These are phyloP conservation scores for Canna indica DNA, from an alignment of 176 grass and related monocot species.

Conservation along the genomic window DNA sequence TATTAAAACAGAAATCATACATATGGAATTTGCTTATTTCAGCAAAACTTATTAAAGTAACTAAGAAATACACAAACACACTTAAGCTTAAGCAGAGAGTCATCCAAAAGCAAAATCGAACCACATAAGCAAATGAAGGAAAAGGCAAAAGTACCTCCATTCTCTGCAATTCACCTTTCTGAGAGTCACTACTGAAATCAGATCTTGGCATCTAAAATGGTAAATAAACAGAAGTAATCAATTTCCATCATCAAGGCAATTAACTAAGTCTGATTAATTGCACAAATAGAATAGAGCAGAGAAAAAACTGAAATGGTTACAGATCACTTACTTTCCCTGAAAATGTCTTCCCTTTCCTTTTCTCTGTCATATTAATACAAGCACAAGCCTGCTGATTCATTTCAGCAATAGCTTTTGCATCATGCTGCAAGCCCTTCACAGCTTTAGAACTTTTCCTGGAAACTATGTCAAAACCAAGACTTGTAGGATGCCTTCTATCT, in stretches of 20 bases:
- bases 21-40: not conserved
- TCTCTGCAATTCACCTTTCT: conserved; percentile 38
- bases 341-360: conserved; percentile 59
- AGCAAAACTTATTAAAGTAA: not conserved
- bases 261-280: not conserved
- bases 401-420: conserved; percentile 57
- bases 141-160: conserved; percentile 25
- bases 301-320: conserved; percentile 1
- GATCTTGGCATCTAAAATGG: conserved; percentile 38
- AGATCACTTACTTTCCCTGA: conserved; percentile 47
- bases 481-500: conserved; percentile 53
- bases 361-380: conserved; percentile 46
- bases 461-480: conserved; percentile 36
- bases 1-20: not conserved
- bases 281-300: not conserved
- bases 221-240: conserved; percentile 11
- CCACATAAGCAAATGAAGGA: not conserved
- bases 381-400: conserved; percentile 53
- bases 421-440: conserved; percentile 41
- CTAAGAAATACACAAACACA: not conserved
- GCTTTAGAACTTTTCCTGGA: conserved; percentile 56
- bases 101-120: not conserved
- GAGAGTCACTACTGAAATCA: conserved; percentile 22
- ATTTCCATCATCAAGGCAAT: not conserved
- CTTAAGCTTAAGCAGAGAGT: not conserved